Evolutionary conservation across 176 grass and related monocot genomes (phyloP), one percentile per base, ranked within the genome.

Genomic region (Cenchrus fungigraminus): DNA sequence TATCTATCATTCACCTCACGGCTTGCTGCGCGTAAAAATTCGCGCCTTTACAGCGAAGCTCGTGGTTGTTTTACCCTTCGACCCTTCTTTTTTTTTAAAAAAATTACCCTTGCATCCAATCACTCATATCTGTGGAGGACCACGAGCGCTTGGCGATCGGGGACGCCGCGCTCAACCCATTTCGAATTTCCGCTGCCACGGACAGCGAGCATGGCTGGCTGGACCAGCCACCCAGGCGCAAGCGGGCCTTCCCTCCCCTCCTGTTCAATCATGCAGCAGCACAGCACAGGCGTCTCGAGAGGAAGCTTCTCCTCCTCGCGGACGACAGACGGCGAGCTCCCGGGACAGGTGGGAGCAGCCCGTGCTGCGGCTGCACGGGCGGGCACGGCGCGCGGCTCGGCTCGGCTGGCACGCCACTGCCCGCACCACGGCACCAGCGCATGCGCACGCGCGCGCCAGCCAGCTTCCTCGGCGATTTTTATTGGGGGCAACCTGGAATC

Each of bases 401-500:
- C 60, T 75, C 20, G 15, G 73, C 60, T 75, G 73, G 53, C 79
- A 10, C 63, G 44, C 74, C 74, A 15, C 55, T 13, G 49, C 58
- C 28, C 16, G 7, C 59, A 50, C 61, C 28, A 8, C 47, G 16
- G 15, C 43, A 65, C 62, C 62, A 32, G 71, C 47, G 28, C 46
- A 25, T 56, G 11, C 44, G 42, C 84, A 37, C 62, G 28, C 52
- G 10, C 17, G 22, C 25, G 37, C 74, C 68, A 71, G 67, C 65
- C 64, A 66, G 64, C 22, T 22, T 53, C 44, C 5, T 31, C 15
- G 7, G 3, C 4, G 71, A 81, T 61, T 76, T 66, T 69, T 85
- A 42, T 84, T n/a, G 67, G 56, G 50, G 6, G 34, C 0, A 32
- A 55, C 16, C 17, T 56, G 59, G 82, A 88, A 83, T 83, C 80